These are phyloP conservation scores for Flaveria floridana DNA, from an alignment of 140 eudicot species.

Conservation along the genomic window DNA sequence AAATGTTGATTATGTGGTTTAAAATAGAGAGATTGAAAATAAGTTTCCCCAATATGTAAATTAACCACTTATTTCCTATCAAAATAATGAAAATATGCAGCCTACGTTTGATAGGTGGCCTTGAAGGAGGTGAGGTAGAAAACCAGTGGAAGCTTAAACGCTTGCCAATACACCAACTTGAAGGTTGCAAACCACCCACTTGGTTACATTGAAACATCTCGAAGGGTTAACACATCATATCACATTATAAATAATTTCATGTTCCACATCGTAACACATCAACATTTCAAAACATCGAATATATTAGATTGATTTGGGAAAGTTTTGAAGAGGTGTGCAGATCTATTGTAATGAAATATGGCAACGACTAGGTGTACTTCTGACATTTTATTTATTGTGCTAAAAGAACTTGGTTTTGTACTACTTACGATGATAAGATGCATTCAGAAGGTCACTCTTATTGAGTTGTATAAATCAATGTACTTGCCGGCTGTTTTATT, in stretches of 20 bases:
- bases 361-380: not conserved
- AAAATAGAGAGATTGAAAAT: not conserved
- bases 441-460: constrained; percentile 36
- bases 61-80: not conserved
- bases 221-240: not conserved
- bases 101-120: too few relatives aligned
- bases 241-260: not conserved
- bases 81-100: too few relatives aligned
- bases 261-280: not conserved
- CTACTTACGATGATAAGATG: constrained; percentile 1
- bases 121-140: too few relatives aligned
- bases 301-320: not conserved
- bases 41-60: not conserved
- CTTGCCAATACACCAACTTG: too few relatives aligned
- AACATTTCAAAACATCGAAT: not conserved
- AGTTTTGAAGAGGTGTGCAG: not conserved
- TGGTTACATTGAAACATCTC: not conserved
- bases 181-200: too few relatives aligned
- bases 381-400: not conserved
- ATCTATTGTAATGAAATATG: not conserved
- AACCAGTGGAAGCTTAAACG: too few relatives aligned
- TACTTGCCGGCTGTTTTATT: constrained; percentile 72
- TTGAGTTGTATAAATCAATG: constrained; percentile 56
- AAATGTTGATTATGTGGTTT: not conserved
- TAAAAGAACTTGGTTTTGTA: not conserved